phyloP scores from a whole-genome alignment of 2,329 filamentous ascomycete genomes.

The Colletotrichum sidae region DNA sequence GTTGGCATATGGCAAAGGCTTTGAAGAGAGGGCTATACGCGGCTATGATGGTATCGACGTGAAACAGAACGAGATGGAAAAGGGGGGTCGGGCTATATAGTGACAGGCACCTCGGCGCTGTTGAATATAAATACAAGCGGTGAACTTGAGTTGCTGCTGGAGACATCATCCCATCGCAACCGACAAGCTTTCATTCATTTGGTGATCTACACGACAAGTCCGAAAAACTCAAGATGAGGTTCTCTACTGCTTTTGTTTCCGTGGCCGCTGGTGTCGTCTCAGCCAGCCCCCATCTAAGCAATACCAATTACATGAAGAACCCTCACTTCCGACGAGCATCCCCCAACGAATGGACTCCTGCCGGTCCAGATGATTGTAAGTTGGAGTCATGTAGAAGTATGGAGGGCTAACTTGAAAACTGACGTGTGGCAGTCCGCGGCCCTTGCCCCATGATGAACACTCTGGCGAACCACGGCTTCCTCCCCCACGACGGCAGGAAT shows the following conservation, averaged over 20 bases:
- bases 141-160: not conserved
- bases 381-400: not conserved
- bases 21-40: not conserved
- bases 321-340: conserved; percentile 3
- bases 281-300: conserved; percentile 6
- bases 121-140: conserved; percentile 21
- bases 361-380: conserved; percentile 24
- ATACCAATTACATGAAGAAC: conserved; percentile 17
- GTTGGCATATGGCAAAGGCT: conserved; percentile 10
- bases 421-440: conserved; percentile 45
- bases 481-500: conserved; percentile 58
- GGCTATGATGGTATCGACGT: conserved; percentile 3
- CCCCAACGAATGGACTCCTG: conserved; percentile 14
- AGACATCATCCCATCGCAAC: not conserved
- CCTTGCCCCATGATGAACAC: conserved; percentile 65
- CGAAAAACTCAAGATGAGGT: conserved; percentile 21
- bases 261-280: conserved; percentile 2
- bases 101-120: not conserved
- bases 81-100: not conserved
- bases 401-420: not conserved
- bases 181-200: conserved; percentile 14
- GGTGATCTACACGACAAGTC: not conserved
- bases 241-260: not conserved
- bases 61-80: not conserved
- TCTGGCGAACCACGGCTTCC: conserved; percentile 62